These are phyloP conservation scores for Darksidea phi DNA, from an alignment of 495 filamentous ascomycete genomes.

Conservation along the genomic window DNA sequence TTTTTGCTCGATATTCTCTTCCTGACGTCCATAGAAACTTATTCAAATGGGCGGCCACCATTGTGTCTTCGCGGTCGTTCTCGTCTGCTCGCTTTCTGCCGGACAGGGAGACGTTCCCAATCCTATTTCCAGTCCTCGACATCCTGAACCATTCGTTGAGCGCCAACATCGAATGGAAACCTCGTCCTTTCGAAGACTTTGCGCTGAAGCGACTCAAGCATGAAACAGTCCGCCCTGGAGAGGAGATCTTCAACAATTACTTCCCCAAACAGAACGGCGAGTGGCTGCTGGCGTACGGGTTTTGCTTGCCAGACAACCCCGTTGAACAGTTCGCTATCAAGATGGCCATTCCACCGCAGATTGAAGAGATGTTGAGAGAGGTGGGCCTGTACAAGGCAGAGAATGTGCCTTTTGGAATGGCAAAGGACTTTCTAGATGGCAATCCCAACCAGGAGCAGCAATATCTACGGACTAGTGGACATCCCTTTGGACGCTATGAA, in stretches of 20 bases:
- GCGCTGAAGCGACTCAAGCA: constrained; percentile 46
- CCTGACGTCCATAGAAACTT: constrained; percentile 10
- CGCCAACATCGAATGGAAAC: constrained; percentile 62
- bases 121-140: constrained; percentile 63
- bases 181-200: constrained; percentile 47
- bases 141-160: constrained; percentile 58
- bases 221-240: constrained; percentile 43
- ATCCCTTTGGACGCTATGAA: constrained; percentile 9
- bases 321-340: constrained; percentile 40
- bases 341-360: constrained; percentile 20
- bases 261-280: constrained; percentile 67
- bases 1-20: too few species aligned
- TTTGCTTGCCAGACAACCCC: constrained; percentile 59
- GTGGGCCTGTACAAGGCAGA: constrained; percentile 6
- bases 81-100: constrained; percentile 50
- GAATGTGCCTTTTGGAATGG: constrained; percentile 12
- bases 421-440: background rate
- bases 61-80: constrained; percentile 59
- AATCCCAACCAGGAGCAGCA: background rate
- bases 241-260: constrained; percentile 68
- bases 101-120: constrained; percentile 45
- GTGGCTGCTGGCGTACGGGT: constrained; percentile 67
- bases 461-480: constrained; percentile 4
- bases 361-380: background rate
- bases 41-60: constrained; percentile 58